These are phyloP conservation scores for Auriscalpium microsporum DNA, from an alignment of 768 basidiomycete species.

Conservation along the genomic window DNA sequence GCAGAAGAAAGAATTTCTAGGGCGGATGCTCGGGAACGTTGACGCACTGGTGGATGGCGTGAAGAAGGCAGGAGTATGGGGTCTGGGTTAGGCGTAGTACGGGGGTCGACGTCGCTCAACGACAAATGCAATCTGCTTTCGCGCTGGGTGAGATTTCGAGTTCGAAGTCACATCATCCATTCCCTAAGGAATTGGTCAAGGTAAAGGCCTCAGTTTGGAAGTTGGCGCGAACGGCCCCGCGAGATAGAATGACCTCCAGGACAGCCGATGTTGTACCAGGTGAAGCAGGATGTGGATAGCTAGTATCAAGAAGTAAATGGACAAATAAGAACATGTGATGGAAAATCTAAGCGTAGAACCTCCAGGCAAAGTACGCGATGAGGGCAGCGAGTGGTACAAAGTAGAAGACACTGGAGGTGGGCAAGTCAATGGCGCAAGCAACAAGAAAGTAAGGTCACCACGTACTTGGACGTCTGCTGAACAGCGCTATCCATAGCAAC, in stretches of 20 bases:
- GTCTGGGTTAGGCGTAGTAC: slow-evolving; percentile 35
- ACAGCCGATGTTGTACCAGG: neutral
- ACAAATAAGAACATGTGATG: neutral
- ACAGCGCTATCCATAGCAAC: slow-evolving; percentile 11
- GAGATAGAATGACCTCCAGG: too few species aligned
- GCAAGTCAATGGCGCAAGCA: neutral
- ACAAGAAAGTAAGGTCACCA: neutral
- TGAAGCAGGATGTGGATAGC: neutral
- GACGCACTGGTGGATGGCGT: slow-evolving; percentile 87
- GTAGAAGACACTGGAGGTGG: slow-evolving; percentile 25
- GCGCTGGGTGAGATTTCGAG: too few species aligned
- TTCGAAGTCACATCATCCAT: too few species aligned
- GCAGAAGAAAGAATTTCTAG: slow-evolving; percentile 76
- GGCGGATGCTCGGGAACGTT: slow-evolving; percentile 83
- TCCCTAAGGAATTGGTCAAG: too few species aligned
- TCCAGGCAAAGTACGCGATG: slow-evolving; percentile 39
- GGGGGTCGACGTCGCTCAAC: neutral
- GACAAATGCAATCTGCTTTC: too few species aligned
- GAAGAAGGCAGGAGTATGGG: slow-evolving; percentile 82
- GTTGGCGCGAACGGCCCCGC: too few species aligned
- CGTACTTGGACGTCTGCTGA: slow-evolving; percentile 16
- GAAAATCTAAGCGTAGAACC: slow-evolving; percentile 24
- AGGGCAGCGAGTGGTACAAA: slow-evolving; percentile 35
- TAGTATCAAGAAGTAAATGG: neutral
- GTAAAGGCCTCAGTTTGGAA: too few species aligned